Conservation (phyloP, 495 filamentous ascomycete genomes). For the Pyrenula massariospora region DNA sequence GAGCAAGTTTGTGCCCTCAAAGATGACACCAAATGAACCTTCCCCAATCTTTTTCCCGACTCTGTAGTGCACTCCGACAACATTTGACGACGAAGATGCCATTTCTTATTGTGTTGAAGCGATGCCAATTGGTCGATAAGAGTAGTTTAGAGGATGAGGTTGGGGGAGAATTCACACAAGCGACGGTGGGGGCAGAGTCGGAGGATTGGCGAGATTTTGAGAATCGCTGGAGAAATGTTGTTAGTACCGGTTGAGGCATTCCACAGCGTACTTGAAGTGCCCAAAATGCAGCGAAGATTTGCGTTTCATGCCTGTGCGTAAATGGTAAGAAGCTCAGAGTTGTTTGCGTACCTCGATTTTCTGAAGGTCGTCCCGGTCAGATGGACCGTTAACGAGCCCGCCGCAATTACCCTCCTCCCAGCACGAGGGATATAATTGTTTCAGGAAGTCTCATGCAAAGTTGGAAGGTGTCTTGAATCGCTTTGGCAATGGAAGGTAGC, state of each 20-base stretch:
- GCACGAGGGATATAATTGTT: not conserved
- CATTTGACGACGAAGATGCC: conserved; percentile 93
- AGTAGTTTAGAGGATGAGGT: not conserved
- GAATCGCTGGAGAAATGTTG: no score
- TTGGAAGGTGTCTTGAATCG: not conserved
- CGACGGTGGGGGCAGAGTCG: not conserved
- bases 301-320: no score
- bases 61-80: conserved; percentile 97
- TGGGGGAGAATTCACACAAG: not conserved
- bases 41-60: conserved; percentile 99
- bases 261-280: no score
- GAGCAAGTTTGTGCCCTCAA: conserved; percentile 94
- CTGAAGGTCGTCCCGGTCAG: not conserved
- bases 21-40: conserved; percentile 97
- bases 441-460: not conserved
- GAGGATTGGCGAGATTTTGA: not conserved
- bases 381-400: not conserved
- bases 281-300: no score
- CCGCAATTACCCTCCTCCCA: not conserved
- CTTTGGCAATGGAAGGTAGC: not conserved
- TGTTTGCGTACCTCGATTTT: not conserved
- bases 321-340: no score
- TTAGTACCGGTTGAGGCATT: no score
- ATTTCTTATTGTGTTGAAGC: conserved; percentile 27
- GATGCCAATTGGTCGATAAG: not conserved